A percentile compares a stretch with the other conserved stretches of the same genome.
These are phyloP conservation scores for Tolypocladium inflatum DNA, from an alignment of 2,329 filamentous ascomycete species.

Conservation along the genomic window DNA sequence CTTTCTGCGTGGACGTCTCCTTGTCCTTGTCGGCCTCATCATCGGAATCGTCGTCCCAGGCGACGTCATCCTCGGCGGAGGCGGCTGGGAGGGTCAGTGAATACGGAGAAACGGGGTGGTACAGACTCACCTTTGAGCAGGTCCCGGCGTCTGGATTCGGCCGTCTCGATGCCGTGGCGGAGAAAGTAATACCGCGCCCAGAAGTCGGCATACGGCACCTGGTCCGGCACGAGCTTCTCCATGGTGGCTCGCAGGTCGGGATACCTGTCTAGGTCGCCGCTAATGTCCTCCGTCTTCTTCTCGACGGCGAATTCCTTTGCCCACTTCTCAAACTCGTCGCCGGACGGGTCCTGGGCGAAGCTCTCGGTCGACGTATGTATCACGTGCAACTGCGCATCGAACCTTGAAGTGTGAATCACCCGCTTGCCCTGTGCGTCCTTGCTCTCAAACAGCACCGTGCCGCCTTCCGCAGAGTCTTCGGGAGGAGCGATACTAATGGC, in stretches of 20 bases:
- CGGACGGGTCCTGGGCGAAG: slow-evolving; percentile 73
- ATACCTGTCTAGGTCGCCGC: slow-evolving; percentile 74
- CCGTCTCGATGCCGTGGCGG: slow-evolving; percentile 83
- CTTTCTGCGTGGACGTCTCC: slow-evolving; percentile 19
- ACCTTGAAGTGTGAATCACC: slow-evolving; percentile 87
- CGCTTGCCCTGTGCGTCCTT: slow-evolving; percentile 84
- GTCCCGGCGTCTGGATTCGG: slow-evolving; percentile 80
- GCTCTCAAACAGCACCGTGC: slow-evolving; percentile 78
- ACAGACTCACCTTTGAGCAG: slow-evolving; percentile 69
- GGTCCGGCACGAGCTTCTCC: slow-evolving; percentile 92
- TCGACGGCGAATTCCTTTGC: slow-evolving; percentile 68
- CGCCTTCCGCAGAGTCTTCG: slow-evolving; percentile 39
- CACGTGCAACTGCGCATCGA: slow-evolving; percentile 92
- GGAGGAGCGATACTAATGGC: slow-evolving; percentile 83
- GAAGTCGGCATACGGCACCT: slow-evolving; percentile 80
- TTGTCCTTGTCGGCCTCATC: slow-evolving; percentile 23
- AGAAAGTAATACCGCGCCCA: slow-evolving; percentile 97
- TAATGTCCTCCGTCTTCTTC: slow-evolving; percentile 75
- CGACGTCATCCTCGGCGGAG: slow-evolving; percentile 60
- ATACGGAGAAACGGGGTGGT: background rate
- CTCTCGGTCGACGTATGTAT: slow-evolving; percentile 79
- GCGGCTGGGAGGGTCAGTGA: slow-evolving; percentile 38
- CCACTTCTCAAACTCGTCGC: slow-evolving; percentile 67
- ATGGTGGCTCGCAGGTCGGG: slow-evolving; percentile 78
- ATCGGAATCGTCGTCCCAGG: slow-evolving; percentile 65